Evolutionary conservation across 1,284 basidiomycete species (phyloP).

Genomic region (Apiotrichum mycotoxinovorans): DNA sequence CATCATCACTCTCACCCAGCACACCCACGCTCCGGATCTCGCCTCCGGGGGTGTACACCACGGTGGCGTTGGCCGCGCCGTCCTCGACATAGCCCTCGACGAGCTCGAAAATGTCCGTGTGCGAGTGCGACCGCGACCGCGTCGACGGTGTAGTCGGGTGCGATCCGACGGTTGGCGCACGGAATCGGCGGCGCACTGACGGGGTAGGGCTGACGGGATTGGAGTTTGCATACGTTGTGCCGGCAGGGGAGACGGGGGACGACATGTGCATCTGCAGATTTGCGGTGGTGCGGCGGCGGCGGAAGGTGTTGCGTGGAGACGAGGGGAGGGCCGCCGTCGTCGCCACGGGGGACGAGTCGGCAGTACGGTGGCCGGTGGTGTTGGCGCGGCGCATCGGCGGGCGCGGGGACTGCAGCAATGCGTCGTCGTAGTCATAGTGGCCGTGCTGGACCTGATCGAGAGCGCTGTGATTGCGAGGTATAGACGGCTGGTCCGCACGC

Average conservation of each 20-base stretch:
- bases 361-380: constrained; percentile 5
- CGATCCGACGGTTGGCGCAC: constrained; percentile 27
- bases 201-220: constrained; percentile 35
- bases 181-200: constrained; percentile 27
- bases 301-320: constrained; percentile 8
- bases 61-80: constrained; percentile 48
- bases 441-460: neutral
- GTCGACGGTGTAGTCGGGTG: constrained; percentile 32
- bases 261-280: constrained; percentile 10
- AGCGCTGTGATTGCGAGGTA: too few species aligned
- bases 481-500: too few species aligned
- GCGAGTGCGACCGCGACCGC: constrained; percentile 37
- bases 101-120: constrained; percentile 44
- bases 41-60: constrained; percentile 44
- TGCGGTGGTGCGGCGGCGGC: constrained; percentile 25
- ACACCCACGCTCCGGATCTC: constrained; percentile 40
- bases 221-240: constrained; percentile 3
- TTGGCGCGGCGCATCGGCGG: constrained; percentile 14
- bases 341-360: neutral
- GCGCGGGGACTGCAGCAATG: constrained; percentile 3
- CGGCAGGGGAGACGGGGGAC: constrained; percentile 25
- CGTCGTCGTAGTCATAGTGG: neutral
- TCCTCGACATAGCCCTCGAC: constrained; percentile 46
- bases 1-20: constrained; percentile 32
- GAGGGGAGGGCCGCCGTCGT: neutral